Evolutionary conservation across 345 rosid species (phyloP).

Genomic region (Ailanthus altissimus): DNA sequence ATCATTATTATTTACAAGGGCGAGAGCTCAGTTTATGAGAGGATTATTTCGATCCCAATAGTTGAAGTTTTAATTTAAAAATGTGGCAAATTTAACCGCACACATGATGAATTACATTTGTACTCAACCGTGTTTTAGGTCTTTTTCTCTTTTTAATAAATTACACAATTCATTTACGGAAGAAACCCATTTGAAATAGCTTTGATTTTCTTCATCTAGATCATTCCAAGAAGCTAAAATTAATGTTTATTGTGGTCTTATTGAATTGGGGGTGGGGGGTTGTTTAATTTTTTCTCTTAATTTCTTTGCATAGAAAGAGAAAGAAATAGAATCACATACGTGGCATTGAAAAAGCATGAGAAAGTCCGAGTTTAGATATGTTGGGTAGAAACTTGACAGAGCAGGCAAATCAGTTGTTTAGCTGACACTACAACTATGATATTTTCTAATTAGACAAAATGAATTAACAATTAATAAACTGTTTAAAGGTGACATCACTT

Average conservation of each 20-base stretch:
- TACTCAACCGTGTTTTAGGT: too few species aligned
- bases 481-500: constrained; percentile 43
- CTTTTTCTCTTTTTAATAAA: background rate
- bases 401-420: constrained; percentile 75
- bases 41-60: too few species aligned
- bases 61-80: too few species aligned
- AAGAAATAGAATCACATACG: constrained; percentile 26
- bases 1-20: background rate
- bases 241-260: background rate
- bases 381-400: constrained; percentile 74
- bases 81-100: too few species aligned
- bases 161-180: too few species aligned
- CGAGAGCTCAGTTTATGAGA: too few species aligned
- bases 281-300: background rate
- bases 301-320: constrained; percentile 38
- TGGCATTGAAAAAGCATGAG: constrained; percentile 43
- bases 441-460: constrained; percentile 26
- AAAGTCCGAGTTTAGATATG: constrained; percentile 71
- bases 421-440: constrained; percentile 41
- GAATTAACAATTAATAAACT: background rate
- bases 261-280: background rate
- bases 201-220: background rate
- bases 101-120: too few species aligned
- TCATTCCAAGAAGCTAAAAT: constrained; percentile 3
- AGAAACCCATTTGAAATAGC: background rate